These are phyloP conservation scores for Salvia sclarea DNA, from an alignment of 305 asterid species.

Conservation along the genomic window DNA sequence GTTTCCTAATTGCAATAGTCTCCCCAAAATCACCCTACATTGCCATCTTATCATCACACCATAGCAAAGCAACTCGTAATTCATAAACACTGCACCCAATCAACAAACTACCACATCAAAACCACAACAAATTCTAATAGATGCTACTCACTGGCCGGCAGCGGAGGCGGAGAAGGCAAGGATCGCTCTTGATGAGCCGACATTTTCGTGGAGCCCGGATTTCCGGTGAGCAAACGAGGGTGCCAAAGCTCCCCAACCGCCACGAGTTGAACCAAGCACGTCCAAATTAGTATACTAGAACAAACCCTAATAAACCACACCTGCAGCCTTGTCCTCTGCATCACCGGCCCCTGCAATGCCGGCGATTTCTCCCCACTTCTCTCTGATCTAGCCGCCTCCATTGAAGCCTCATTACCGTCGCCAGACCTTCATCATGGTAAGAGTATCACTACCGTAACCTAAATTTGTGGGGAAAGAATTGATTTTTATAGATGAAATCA, in stretches of 20 bases:
- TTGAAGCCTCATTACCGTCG: slow-evolving; percentile 47
- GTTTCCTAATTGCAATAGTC: slow-evolving; percentile 3
- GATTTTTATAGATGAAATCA: background rate
- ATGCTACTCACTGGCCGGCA: slow-evolving; percentile 66
- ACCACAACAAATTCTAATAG: slow-evolving; percentile 29
- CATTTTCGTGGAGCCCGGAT: slow-evolving; percentile 43
- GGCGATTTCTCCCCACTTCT: slow-evolving; percentile 49
- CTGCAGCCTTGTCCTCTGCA: slow-evolving; percentile 71
- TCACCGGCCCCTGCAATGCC: slow-evolving; percentile 58
- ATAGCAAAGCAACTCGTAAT: slow-evolving; percentile 27
- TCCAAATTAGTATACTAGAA: slow-evolving; percentile 88
- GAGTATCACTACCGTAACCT: slow-evolving; percentile 27
- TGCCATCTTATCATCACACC: slow-evolving; percentile 11
- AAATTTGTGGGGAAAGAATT: slow-evolving; percentile 8
- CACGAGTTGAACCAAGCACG: slow-evolving; percentile 83
- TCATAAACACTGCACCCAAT: slow-evolving; percentile 10
- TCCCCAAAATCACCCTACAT: slow-evolving; percentile 24
- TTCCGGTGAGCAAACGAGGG: slow-evolving; percentile 63
- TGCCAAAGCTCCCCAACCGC: slow-evolving; percentile 86
- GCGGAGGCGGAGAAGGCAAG: slow-evolving; percentile 44
- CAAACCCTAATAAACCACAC: slow-evolving; percentile 92
- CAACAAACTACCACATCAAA: slow-evolving; percentile 24
- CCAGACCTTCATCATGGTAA: slow-evolving; percentile 38
- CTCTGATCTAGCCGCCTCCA: slow-evolving; percentile 58
- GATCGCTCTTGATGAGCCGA: slow-evolving; percentile 48